Base-by-base conservation (phyloP, 2,329 filamentous ascomycete genomes). In the Colletotrichum shisoi region DNA sequence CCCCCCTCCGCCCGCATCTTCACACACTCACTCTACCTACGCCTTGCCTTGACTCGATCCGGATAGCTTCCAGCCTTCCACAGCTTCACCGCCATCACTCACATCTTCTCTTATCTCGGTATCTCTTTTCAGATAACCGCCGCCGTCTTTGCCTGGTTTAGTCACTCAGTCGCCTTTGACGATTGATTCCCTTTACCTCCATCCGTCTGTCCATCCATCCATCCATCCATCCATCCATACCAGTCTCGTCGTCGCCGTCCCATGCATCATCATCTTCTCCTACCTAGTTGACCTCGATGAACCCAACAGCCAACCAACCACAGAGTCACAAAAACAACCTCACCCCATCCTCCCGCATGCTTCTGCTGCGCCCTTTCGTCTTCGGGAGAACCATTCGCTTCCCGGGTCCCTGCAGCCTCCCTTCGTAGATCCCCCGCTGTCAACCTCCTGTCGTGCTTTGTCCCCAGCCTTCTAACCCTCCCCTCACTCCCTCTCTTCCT, bases 381-480 rank as follows among this genome's bases (percentile, higher is more conserved):
- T 34, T 56, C 46, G 48, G 60, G 52, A 49, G 19, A 44, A 51
- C 11, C 64, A 54, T 56, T 21, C 40, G 44, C n/a, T 57, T 60
- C 13, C 56, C 69, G 69, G 69, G 69, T 63, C 69, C 69, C 51
- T 70, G 69, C 69, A 70, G 60, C 39, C 52, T 24, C 57, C 40
- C 39, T 37, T 57, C 53, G 54, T 48, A 31, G 67, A 69, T 63
- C 62, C 66, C 42, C 61, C 59, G 63, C 67, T 58, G 59, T 62
- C 69, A 65, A 49, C 60, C 48, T 34, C 21, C 49, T 61, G 51
- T 40, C 24, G 46, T 63, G 53, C 45, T 46, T 39, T 27, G 48
- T 19, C 13, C 31, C 37, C 44, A 34, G 34, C 34, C n/a, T 27
- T 34, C 24, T 27, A 27, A 4, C 6, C 27, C 27, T 8, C 2